A percentile compares a stretch with the other conserved stretches of the same genome.
Conservation (phyloP, 2,329 filamentous ascomycete genomes). For the Ciborinia camelliae region DNA sequence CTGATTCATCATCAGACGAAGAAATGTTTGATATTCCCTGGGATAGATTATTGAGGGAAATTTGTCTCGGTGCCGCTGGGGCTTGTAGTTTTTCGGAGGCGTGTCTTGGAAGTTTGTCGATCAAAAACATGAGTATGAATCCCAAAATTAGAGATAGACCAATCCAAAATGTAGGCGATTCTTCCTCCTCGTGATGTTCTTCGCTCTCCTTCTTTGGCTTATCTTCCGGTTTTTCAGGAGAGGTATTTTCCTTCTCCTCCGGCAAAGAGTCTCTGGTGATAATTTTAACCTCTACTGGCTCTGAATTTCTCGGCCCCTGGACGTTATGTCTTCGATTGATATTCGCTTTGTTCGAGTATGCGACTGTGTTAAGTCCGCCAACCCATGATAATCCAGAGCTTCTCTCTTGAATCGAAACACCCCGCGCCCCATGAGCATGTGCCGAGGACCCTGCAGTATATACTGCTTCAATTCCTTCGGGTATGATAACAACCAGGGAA, state of each 20-base stretch:
- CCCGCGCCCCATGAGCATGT: slow-evolving; percentile 29
- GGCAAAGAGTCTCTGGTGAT: slow-evolving; percentile 6
- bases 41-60: slow-evolving; percentile 80
- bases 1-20: slow-evolving; percentile 50
- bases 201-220: slow-evolving; percentile 15
- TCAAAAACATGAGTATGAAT: slow-evolving; percentile 94
- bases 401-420: slow-evolving; percentile 19
- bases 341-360: slow-evolving; percentile 21
- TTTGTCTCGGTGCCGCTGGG: slow-evolving; percentile 71
- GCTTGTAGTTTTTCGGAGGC: slow-evolving; percentile 62
- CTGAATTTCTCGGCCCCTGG: not conserved
- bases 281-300: not conserved
- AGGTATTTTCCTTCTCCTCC: slow-evolving; percentile 4
- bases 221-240: slow-evolving; percentile 11
- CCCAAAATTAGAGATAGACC: slow-evolving; percentile 83
- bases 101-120: slow-evolving; percentile 80
- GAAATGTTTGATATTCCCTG: slow-evolving; percentile 43
- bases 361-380: slow-evolving; percentile 24
- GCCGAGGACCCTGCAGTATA: slow-evolving; percentile 53
- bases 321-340: not conserved
- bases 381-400: slow-evolving; percentile 27
- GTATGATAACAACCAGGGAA: slow-evolving; percentile 94
- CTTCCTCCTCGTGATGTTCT: slow-evolving; percentile 40
- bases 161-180: slow-evolving; percentile 69
- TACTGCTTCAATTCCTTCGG: slow-evolving; percentile 90